Evolutionary conservation across 139 green algal species (phyloP), one percentile per base, ranked within the genome.

Genomic region (Chlorella vulgaris): DNA sequence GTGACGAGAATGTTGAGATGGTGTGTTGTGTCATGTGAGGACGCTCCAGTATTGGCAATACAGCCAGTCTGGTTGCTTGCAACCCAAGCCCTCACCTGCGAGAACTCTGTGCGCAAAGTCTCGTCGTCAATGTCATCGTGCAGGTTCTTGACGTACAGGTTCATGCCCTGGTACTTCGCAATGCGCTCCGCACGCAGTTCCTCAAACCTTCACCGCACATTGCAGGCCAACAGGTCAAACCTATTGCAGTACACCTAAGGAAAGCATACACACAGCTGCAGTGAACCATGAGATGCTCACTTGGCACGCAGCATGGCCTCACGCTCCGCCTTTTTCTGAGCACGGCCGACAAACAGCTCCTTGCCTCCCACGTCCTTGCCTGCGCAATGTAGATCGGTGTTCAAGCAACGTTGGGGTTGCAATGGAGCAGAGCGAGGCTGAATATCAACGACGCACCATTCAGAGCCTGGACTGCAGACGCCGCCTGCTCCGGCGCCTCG

Each of bases 91-190:
- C 58, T 18, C 40, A 74, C 80, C 71, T 76, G 69, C 61, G 80
- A 68, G 47, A 92, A 92, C 80, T 91, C 87, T 24, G 76, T 33
- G 47, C 88, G 84, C 79, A 92, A 82, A 75, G 87, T 51, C 24
- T 95, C 92, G 70, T 98, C 93, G 71, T 95, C 90, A 24, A 94
- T 88, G 43, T 95, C 89, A 79, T 96, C 91, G 28, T 81, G 66
- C 74, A 98, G 88, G 90, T 98, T 98, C 90, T 97, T 97, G 60
- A 98, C 88, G 87, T 97, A 98, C 83, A 98, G 89, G 90, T 98
- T 98, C 89, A 96, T 93, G 82, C 94, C 94, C 85, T 91, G 87
- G 87, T 93, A 96, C 89, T 95, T 95, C 42, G 88, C 86, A n/a
- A 92, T 89, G 65, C 92, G 88, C 91, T 96, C 91, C 69, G 88